Evolutionary conservation across 164 flowering plant genomes (phyloP).

Genomic region (Berberis thunbergii): DNA sequence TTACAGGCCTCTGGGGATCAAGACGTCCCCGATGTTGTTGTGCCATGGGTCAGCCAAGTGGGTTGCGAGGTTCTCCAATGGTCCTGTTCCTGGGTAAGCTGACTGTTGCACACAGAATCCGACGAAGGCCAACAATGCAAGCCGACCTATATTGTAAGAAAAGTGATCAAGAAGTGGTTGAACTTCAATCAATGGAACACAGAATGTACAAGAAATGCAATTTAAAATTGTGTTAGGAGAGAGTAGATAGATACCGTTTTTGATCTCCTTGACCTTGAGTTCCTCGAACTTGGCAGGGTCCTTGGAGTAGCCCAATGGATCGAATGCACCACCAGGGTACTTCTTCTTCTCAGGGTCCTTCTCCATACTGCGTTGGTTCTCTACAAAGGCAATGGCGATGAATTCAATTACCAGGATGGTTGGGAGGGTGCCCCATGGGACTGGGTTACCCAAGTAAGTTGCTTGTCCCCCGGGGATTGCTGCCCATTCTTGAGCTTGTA

Average conservation of each 20-base stretch:
- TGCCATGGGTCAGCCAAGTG: slow-evolving; percentile 99
- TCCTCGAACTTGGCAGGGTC: slow-evolving; percentile 87
- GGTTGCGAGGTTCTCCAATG: slow-evolving; percentile 94
- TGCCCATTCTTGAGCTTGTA: slow-evolving; percentile 97
- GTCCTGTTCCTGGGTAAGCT: slow-evolving; percentile 95
- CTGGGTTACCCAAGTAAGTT: slow-evolving; percentile 89
- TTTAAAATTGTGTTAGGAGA: not conserved
- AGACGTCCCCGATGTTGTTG: slow-evolving; percentile 85
- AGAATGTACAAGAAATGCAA: not conserved
- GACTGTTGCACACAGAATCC: slow-evolving; percentile 94
- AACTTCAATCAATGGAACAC: not conserved
- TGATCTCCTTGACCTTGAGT: slow-evolving; percentile 83
- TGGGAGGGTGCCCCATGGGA: slow-evolving; percentile 97
- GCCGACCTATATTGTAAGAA: slow-evolving; percentile 43
- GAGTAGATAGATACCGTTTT: slow-evolving; percentile 48
- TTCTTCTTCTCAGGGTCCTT: slow-evolving; percentile 94
- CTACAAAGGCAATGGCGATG: slow-evolving; percentile 77
- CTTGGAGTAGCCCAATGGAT: slow-evolving; percentile 93
- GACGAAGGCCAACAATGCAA: slow-evolving; percentile 89
- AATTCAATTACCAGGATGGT: slow-evolving; percentile 82
- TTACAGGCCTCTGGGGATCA: slow-evolving; percentile 44
- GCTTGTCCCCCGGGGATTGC: slow-evolving; percentile 96
- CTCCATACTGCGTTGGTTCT: slow-evolving; percentile 97
- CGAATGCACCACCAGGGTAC: slow-evolving; percentile 98
- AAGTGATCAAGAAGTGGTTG: not conserved